Evolutionary conservation across 2,329 filamentous ascomycete species (phyloP), one percentile per base, ranked within the genome.

Genomic region (Fusarium penzigii): DNA sequence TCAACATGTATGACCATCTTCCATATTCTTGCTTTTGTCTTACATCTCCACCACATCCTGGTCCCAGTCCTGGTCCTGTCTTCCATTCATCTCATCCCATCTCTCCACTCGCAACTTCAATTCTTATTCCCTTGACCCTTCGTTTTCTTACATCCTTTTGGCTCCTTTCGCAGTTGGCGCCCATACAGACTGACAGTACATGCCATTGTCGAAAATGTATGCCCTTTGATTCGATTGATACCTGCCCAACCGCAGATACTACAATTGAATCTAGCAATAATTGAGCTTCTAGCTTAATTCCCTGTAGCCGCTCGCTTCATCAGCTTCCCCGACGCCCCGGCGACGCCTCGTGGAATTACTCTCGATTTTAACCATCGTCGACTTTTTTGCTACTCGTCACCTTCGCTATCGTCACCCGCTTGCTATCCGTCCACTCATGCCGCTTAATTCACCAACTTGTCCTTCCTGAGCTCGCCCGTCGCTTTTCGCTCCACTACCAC

Each of bases 401-500:
- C 13, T 36, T 36, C 32, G 32, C 32, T 36, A 36, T 36, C 9
- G 13, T 36, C 32, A 14, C 32, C 32, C 10, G 13, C 32, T 36
- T 36, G 9, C 32, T 11, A 36, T 36, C 32, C 32, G 13, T 36
- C 32, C 32, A 14, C 32, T 36, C 5, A 36, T 36, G 32, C 10
- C 9, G 32, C 10, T 36, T 14, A 36, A 36, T 36, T 32, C 5
- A 36, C 10, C 32, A 36, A 9, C 32, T 36, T 11, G 32, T 9
- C 44, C 52, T 56, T 44, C 44, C 53, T 64, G 59, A 65, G 56
- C 61, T 53, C 42, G 49, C 55, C 48, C 20, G 20, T 4, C 20
- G 20, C 20, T 25, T 25, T 25, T 25, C 48, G 41, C 53, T 43
- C 42, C 52, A 51, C 48, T 32, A 42, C 52, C 44, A 40, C 50